phyloP scores from a whole-genome alignment of 179 eudicot genomes.

The Carnegiea gigantea region DNA sequence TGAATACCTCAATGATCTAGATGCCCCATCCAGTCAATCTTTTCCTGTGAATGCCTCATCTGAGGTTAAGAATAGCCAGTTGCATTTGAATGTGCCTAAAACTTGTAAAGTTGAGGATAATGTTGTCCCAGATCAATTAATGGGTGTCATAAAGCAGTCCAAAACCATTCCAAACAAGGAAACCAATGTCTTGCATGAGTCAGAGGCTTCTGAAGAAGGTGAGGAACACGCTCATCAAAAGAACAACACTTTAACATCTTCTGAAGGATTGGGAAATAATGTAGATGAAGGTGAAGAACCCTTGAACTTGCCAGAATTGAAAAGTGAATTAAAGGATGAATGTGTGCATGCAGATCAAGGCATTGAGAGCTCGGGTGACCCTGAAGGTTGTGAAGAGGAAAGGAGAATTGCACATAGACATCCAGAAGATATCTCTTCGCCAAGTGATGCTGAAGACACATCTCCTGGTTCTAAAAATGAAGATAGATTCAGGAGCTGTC shows the following conservation, averaged over 20 bases:
- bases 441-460: slow-evolving; percentile 35
- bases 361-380: slow-evolving; percentile 14
- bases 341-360: slow-evolving; percentile 10
- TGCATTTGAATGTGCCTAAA: slow-evolving; percentile 11
- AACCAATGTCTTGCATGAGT: slow-evolving; percentile 4
- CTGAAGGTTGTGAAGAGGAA: slow-evolving; percentile 13
- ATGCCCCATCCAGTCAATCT: slow-evolving; percentile 33
- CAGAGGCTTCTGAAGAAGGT: slow-evolving; percentile 8
- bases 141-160: slow-evolving; percentile 7
- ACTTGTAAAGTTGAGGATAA: slow-evolving; percentile 17
- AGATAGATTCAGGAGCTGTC: slow-evolving; percentile 71
- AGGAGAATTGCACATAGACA: slow-evolving; percentile 3
- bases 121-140: slow-evolving; percentile 15
- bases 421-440: slow-evolving; percentile 24
- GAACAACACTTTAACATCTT: not conserved
- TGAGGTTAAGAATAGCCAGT: slow-evolving; percentile 19
- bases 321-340: slow-evolving; percentile 9
- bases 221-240: not conserved
- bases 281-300: slow-evolving; percentile 20
- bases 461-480: slow-evolving; percentile 33
- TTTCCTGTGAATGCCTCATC: slow-evolving; percentile 25
- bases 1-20: slow-evolving; percentile 41
- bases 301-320: slow-evolving; percentile 12
- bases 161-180: slow-evolving; percentile 9
- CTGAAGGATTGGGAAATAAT: slow-evolving; percentile 3